Evolutionary conservation across 176 grass and related monocot species (phyloP), one percentile per base, ranked within the genome.

Genomic region (Oryza punctata): DNA sequence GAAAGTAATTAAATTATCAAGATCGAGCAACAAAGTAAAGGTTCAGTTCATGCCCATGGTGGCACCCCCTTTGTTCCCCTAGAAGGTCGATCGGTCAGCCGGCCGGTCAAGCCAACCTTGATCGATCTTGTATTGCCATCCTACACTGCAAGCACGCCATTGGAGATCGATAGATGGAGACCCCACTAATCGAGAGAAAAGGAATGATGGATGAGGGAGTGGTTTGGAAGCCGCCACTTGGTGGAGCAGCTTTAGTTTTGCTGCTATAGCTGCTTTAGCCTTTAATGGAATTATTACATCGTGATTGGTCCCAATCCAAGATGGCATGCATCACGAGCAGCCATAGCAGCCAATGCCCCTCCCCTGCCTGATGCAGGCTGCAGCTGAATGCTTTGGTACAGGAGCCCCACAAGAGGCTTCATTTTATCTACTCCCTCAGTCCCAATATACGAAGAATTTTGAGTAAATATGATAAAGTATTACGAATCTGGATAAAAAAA

Each of bases 261-360:
- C n/a, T 61, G 21, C 9, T 61, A 9, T 1, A 2, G 50, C 47
- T 43, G 65, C 83, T 63, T 79, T 57, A 27, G 69, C 25, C 59
- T 54, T 54, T 19, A 35, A 76, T 23, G 70, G 13, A 57, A 61
- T 61, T 61, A 61, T 61, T 24, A 24, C 57, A 21, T 23, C 10
- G 57, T 81, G 73, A 37, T 46, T 18, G 28, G 65, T 77, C 86
- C 40, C 79, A 33, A 64, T 70, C 50, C 37, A 14, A 52, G 18
- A 73, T 41, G 25, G 16, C 24, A 27, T n/a, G 80, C 25, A 63
- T 57, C 12, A 16, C 1, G 57, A 63, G 3, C 28, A 38, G 37
- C 37, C 37, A 38, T n/a, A n/a, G n/a, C n/a, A n/a, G n/a, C n/a
- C n/a, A n/a, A n/a, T 5, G 57, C 45, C 45, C 10, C 18, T 12